phyloP scores from a whole-genome alignment of 2,329 filamentous ascomycete species.

The Helotiales sp. region DNA sequence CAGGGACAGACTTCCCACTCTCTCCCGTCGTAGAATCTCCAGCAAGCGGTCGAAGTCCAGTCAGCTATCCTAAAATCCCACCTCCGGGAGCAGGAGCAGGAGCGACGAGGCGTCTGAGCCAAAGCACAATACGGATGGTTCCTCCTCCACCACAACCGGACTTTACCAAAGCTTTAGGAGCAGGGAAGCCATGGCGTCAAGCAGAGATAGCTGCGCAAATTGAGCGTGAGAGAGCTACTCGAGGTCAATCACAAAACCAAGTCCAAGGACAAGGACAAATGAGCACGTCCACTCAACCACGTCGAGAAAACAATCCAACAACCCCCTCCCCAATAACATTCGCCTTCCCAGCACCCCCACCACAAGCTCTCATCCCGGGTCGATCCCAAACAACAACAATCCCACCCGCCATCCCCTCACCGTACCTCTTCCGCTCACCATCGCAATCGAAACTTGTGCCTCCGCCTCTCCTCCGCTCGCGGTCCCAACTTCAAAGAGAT shows the following conservation, averaged over 20 bases:
- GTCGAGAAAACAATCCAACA: not conserved
- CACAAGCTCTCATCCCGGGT: constrained; percentile 1
- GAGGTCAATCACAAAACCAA: constrained; percentile 14
- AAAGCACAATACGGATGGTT: constrained; percentile 26
- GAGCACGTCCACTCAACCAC: constrained; percentile 8
- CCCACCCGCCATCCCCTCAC: constrained; percentile 3
- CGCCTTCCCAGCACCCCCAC: constrained; percentile 15
- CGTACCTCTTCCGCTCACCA: constrained; percentile 12
- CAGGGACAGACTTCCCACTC: constrained; percentile 24
- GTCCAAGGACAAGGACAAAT: constrained; percentile 6
- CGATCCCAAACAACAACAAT: constrained; percentile 11
- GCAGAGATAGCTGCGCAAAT: constrained; percentile 36
- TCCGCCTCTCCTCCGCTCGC: constrained; percentile 10
- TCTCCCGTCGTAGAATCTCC: constrained; percentile 42
- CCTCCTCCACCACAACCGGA: constrained; percentile 27
- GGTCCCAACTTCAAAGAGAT: constrained; percentile 9
- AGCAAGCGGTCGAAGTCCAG: constrained; percentile 36
- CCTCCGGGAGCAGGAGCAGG: constrained; percentile 9
- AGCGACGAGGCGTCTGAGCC: constrained; percentile 20
- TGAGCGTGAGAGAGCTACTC: constrained; percentile 19
- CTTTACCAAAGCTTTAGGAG: constrained; percentile 22
- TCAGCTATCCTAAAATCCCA: constrained; percentile 40
- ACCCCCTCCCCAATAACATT: not conserved
- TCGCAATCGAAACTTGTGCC: constrained; percentile 13
- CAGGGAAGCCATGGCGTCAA: constrained; percentile 33